Percentiles rank a stretch among this genome's conserved stretches.
These are phyloP conservation scores for Cystobasidium onofrii DNA, from an alignment of 768 basidiomycete genomes.

Conservation along the genomic window DNA sequence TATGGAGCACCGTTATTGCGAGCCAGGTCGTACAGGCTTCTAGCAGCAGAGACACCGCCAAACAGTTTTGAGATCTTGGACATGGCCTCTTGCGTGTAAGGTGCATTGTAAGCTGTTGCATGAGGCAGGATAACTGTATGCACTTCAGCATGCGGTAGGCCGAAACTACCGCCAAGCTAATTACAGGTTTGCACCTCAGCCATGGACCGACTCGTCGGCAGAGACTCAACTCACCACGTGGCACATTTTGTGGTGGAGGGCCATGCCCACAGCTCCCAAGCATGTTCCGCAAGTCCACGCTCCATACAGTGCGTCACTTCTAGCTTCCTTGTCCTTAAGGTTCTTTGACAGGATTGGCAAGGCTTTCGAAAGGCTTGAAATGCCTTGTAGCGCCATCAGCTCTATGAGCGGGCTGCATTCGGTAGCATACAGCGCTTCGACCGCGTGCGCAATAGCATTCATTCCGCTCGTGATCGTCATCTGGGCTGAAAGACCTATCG, in stretches of 20 bases:
- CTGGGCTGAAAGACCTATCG: constrained; percentile 45
- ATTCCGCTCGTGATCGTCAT: constrained; percentile 48
- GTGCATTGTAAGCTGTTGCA: constrained; percentile 49
- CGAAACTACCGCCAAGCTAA: constrained; percentile 47
- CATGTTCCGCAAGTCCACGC: constrained; percentile 48
- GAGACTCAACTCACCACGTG: constrained; percentile 40
- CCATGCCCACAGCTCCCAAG: constrained; percentile 47
- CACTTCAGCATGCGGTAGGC: constrained; percentile 49
- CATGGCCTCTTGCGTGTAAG: constrained; percentile 45
- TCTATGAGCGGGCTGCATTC: constrained; percentile 48
- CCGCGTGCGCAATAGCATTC: constrained; percentile 50
- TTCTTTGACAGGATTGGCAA: constrained; percentile 45
- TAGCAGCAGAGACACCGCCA: constrained; percentile 40
- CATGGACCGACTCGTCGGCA: too few species aligned
- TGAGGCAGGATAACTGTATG: constrained; percentile 50
- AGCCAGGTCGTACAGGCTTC: constrained; percentile 42
- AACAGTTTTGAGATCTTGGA: constrained; percentile 45
- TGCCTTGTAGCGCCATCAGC: constrained; percentile 47
- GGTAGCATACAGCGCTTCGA: constrained; percentile 49
- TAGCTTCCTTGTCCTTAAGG: constrained; percentile 43
- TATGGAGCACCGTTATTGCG: constrained; percentile 44
- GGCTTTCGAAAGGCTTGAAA: constrained; percentile 44
- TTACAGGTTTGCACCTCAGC: background rate
- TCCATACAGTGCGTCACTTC: constrained; percentile 47
- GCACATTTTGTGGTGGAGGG: constrained; percentile 49